Evolutionary conservation across 345 rosid species (phyloP), one percentile per base, ranked within the genome.

Genomic region (Trapa incisa): DNA sequence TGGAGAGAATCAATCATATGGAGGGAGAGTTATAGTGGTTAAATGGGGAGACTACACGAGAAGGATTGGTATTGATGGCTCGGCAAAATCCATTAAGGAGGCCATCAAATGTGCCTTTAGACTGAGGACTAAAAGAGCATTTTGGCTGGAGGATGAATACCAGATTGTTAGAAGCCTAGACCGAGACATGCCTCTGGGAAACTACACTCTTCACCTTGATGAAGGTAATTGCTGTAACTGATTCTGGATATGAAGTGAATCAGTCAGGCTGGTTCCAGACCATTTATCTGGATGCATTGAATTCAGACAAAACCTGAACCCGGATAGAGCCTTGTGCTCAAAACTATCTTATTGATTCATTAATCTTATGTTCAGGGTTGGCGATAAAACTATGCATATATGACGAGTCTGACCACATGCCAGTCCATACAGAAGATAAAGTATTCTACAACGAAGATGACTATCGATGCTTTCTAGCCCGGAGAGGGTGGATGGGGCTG

Each of bases 61-160:
- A 76, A 86, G 95, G 85, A 84, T 94, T 47, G 99, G 97, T 16
- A 70, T 94, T 65, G 99, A 94, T 78, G 96, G 96, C 62, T 74
- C 81, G 2, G 64, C 93, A 3, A 97, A 94, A 78, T 90, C 97
- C 71, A 89, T 94, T 76, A 91, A 84, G 81, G 95, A 91, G 71
- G 87, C 96, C 11, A 85, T 91, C 73, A 91, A 79, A 73, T 87
- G 87, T 38, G 88, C 96, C 70, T 91, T 94, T 72, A 79, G 99
- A 66, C 72, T 94, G 71, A 83, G 97, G 79, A 91, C 93, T 1
- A 85, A 80, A 68, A 86, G 97, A 12, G 97, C 96, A 42, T 94
- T 94, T 79, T 94, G 96, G 96, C 73, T 94, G 80, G 97, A 94
- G 83, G 99, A 91, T 79, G 97, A 94, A 81, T 89, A 87, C 65